A percentile compares a stretch with the other conserved stretches of the same genome.
Conservation (phyloP, 1,284 basidiomycete genomes). For the Rhodotorula sp. region DNA sequence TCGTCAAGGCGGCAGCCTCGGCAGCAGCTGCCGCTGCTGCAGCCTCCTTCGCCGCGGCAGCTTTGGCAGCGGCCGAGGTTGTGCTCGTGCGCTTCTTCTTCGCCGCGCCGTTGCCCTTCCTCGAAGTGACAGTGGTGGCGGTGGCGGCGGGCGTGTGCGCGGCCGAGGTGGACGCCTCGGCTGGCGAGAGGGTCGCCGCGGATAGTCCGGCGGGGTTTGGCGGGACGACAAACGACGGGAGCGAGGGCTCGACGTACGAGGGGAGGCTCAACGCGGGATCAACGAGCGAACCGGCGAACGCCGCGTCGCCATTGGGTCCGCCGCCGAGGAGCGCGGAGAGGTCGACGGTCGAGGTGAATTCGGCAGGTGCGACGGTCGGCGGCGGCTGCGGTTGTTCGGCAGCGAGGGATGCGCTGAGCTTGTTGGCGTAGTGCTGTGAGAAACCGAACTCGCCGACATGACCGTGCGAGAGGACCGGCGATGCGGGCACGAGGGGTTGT, state of each 20-base stretch:
- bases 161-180: constrained; percentile 1
- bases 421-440: neutral
- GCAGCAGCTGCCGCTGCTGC: neutral
- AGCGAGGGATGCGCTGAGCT: neutral
- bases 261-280: constrained; percentile 34
- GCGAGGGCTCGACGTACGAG: constrained; percentile 6
- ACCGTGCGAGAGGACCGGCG: neutral
- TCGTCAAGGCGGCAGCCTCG: neutral
- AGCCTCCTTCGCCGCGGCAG: constrained; percentile 3
- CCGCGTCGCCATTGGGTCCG: neutral
- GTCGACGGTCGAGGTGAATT: constrained; percentile 20
- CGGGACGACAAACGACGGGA: constrained; percentile 20
- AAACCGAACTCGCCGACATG: constrained; percentile 11
- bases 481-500: neutral
- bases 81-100: constrained; percentile 13
- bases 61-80: too few relatives aligned
- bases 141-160: constrained; percentile 9
- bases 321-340: constrained; percentile 27
- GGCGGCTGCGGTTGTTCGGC: neutral
- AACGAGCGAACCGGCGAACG: constrained; percentile 24
- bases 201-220: neutral
- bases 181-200: constrained; percentile 7
- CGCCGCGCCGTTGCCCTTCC: constrained; percentile 14
- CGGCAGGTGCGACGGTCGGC: neutral
- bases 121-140: neutral